Percentiles rank a stretch among this genome's conserved stretches.
phyloP scores from a whole-genome alignment of 306 rosid genomes.

The Bauhinia variegata region DNA sequence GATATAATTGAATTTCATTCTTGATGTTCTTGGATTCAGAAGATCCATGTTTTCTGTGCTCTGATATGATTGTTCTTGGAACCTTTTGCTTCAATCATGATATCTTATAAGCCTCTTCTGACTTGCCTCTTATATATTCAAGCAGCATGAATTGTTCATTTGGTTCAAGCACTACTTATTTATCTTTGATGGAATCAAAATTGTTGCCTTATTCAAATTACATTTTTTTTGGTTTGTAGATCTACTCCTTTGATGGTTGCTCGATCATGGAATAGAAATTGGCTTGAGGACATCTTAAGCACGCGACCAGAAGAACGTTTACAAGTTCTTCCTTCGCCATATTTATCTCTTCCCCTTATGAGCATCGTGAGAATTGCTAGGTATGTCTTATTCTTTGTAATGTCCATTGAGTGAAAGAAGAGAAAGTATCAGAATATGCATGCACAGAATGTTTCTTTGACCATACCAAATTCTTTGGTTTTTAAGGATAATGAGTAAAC shows the following conservation, averaged over 20 bases:
- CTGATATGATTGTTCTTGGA: not conserved
- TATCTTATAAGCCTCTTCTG: not conserved
- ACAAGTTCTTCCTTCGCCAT: conserved; percentile 71
- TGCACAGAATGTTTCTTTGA: not conserved
- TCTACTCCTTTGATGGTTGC: conserved; percentile 94
- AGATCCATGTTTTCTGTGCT: not conserved
- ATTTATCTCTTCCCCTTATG: conserved; percentile 85
- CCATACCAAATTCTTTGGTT: no score
- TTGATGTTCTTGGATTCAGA: not conserved
- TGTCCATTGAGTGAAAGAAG: not conserved
- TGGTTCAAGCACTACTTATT: conserved; percentile 1
- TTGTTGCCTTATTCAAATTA: conserved; percentile 21
- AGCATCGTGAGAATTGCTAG: conserved; percentile 87
- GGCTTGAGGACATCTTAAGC: conserved; percentile 81
- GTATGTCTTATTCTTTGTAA: conserved; percentile 40
- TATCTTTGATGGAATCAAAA: conserved; percentile 26
- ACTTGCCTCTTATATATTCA: not conserved
- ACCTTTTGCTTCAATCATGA: conserved; percentile 7
- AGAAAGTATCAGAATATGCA: conserved; percentile 1
- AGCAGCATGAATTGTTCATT: not conserved
- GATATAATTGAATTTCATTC: not conserved
- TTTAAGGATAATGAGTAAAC: no score
- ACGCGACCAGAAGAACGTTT: conserved; percentile 50
- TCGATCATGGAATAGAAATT: conserved; percentile 81
- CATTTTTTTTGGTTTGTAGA: conserved; percentile 57